phyloP scores from a whole-genome alignment of 768 basidiomycete species.

The Ephemerocybe angulata region DNA sequence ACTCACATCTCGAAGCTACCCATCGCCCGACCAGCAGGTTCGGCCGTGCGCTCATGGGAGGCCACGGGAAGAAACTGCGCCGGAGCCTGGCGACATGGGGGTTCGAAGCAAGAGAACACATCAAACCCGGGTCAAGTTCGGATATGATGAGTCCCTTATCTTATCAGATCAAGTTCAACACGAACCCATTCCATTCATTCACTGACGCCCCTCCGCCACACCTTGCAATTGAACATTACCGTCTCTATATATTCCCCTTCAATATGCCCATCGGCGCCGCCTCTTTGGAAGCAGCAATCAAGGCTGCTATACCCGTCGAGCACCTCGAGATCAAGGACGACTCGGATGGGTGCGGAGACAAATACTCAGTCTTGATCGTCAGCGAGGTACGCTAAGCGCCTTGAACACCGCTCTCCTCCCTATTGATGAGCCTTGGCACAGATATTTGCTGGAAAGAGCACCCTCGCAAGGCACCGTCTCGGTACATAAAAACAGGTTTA shows the following conservation, averaged over 20 bases:
- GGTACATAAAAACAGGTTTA: slow-evolving; percentile 40
- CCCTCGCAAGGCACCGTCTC: slow-evolving; percentile 70
- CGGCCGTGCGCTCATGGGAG: too few relatives aligned
- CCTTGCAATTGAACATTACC: too few relatives aligned
- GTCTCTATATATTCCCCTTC: background rate
- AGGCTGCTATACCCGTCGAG: slow-evolving; percentile 55
- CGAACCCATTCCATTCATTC: too few relatives aligned
- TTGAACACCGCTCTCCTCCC: background rate
- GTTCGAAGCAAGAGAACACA: background rate
- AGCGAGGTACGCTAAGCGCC: slow-evolving; percentile 52
- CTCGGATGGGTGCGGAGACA: slow-evolving; percentile 80
- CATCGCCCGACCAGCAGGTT: too few relatives aligned
- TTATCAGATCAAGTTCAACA: slow-evolving; percentile 19
- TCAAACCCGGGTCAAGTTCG: background rate
- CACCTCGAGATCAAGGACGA: slow-evolving; percentile 75
- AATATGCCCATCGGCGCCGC: slow-evolving; percentile 58
- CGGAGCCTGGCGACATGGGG: too few relatives aligned
- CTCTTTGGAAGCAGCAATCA: slow-evolving; percentile 61
- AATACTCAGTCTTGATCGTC: slow-evolving; percentile 69
- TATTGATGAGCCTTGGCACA: slow-evolving; percentile 20
- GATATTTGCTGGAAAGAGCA: slow-evolving; percentile 77
- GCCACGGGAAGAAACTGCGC: too few relatives aligned
- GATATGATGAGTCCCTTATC: too few relatives aligned
- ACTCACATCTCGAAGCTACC: too few relatives aligned
- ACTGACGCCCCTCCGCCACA: too few relatives aligned